These are phyloP conservation scores for Anastatica hierochuntica DNA, from an alignment of 345 rosid genomes.

Conservation along the genomic window DNA sequence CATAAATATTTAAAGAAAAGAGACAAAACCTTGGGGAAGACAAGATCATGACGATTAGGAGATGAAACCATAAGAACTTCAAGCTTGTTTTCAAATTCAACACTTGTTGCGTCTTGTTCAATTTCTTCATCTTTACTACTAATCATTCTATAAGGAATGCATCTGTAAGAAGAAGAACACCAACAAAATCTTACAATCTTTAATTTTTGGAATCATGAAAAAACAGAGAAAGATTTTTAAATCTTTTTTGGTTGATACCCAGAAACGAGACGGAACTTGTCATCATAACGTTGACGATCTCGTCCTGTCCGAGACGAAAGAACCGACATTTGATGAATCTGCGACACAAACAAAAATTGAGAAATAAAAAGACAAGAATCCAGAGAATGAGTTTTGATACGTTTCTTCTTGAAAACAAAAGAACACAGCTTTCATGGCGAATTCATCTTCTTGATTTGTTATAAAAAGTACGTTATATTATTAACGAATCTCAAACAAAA, in stretches of 20 bases:
- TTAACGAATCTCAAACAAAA: not conserved
- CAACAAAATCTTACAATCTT: not conserved
- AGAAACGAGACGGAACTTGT: slow-evolving; percentile 61
- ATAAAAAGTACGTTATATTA: not conserved
- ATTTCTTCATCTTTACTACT: slow-evolving; percentile 27
- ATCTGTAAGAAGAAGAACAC: slow-evolving; percentile 30
- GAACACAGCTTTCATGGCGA: slow-evolving; percentile 7
- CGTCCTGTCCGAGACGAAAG: slow-evolving; percentile 51
- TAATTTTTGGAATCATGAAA: not conserved
- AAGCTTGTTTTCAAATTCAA: slow-evolving; percentile 30
- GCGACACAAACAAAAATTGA: not conserved
- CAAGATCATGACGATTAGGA: slow-evolving; percentile 70
- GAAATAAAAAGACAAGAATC: not conserved
- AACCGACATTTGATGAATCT: slow-evolving; percentile 32
- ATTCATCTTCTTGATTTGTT: slow-evolving; percentile 7
- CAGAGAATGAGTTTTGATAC: slow-evolving; percentile 9
- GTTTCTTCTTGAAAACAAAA: slow-evolving; percentile 9
- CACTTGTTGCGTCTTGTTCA: slow-evolving; percentile 22
- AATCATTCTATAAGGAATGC: slow-evolving; percentile 60
- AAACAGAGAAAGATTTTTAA: not conserved
- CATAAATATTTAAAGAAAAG: not conserved
- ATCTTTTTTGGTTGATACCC: slow-evolving; percentile 30
- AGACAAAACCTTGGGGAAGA: slow-evolving; percentile 66
- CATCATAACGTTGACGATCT: slow-evolving; percentile 63
- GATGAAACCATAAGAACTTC: slow-evolving; percentile 81